Base-by-base conservation (phyloP, 768 basidiomycete species). In the Suillus discolor region DNA sequence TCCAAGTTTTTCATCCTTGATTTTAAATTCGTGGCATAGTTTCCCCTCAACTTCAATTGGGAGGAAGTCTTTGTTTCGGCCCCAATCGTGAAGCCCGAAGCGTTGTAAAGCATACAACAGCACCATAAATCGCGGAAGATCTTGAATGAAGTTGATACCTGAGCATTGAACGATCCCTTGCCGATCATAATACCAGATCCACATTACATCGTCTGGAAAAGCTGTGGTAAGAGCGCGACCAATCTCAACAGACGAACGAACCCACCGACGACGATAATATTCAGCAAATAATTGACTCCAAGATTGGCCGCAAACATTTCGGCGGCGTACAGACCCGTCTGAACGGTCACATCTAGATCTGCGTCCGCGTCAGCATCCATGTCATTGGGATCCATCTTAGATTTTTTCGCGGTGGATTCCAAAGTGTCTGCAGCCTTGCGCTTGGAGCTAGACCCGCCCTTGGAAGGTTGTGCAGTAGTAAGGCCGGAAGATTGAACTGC, bases 181-280 rank as follows among this genome's bases (percentile, higher is more conserved):
- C 3, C 49, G 49, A 51, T 51, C 49, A 51, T 49, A 62, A 51
- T 62, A 62, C 45, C 61, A 65, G 15, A 62, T 41, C 44, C 41
- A 65, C 23, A 65, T 6, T 4, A 62, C 3, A n/a, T 53, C 61
- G 9, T 62, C 64, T 65, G 28, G 18, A 28, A 36, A 28, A n/a
- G 13, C 9, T 7, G 1, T 18, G n/a, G 4, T 39, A 64, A 47
- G 41, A 61, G 23, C 28, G 16, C 25, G 15, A n/a, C 13, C 15
- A 47, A n/a, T 47, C 20, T 45, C 20, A 11, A 12, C 18, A 16
- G 39, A 25, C 9, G 12, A 45, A 41, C 45, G 3, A 23, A 47
- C 11, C 4, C n/a, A 47, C 45, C 45, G n/a, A 47, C 12, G 45
- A 47, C n/a, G n/a, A 47, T 47, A 6, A 47, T 12, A 47, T 47